phyloP scores from a whole-genome alignment of 768 basidiomycete genomes.

The Kwoniella shandongensis region DNA sequence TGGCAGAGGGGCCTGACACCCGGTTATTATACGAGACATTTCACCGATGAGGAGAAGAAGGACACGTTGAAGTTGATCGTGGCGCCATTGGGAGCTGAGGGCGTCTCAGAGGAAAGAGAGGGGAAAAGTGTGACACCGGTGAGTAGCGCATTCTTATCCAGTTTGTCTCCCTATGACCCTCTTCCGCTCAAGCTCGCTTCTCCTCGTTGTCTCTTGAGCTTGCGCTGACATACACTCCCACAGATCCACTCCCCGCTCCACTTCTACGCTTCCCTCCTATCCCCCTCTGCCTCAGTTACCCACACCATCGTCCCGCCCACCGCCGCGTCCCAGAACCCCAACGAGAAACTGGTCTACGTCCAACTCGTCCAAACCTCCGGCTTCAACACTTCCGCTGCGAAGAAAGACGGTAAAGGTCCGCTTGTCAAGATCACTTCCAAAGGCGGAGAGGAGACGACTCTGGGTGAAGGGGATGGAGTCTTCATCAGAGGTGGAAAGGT shows the following conservation, averaged over 20 bases:
- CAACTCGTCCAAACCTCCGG: slow-evolving; percentile 85
- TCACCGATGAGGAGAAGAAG: slow-evolving; percentile 76
- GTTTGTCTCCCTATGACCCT: too few relatives aligned
- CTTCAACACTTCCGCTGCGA: slow-evolving; percentile 62
- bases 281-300: slow-evolving; percentile 60
- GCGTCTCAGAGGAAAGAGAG: slow-evolving; percentile 66
- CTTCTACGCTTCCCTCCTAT: slow-evolving; percentile 73
- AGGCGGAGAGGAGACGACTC: slow-evolving; percentile 57
- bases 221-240: not conserved
- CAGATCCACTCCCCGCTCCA: slow-evolving; percentile 49
- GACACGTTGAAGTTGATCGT: slow-evolving; percentile 73
- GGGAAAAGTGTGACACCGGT: slow-evolving; percentile 75
- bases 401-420: slow-evolving; percentile 56
- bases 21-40: slow-evolving; percentile 81
- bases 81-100: slow-evolving; percentile 65
- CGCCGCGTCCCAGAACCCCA: slow-evolving; percentile 3
- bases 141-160: slow-evolving; percentile 8
- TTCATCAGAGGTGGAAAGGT: slow-evolving; percentile 63
- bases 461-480: slow-evolving; percentile 85
- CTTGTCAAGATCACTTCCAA: slow-evolving; percentile 59
- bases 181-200: too few relatives aligned
- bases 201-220: not conserved
- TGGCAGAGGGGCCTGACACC: slow-evolving; percentile 61
- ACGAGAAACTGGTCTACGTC: slow-evolving; percentile 68
- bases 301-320: slow-evolving; percentile 57